Conservation (phyloP, 2,329 filamentous ascomycete genomes). For the Drechslerella dactyloides region DNA sequence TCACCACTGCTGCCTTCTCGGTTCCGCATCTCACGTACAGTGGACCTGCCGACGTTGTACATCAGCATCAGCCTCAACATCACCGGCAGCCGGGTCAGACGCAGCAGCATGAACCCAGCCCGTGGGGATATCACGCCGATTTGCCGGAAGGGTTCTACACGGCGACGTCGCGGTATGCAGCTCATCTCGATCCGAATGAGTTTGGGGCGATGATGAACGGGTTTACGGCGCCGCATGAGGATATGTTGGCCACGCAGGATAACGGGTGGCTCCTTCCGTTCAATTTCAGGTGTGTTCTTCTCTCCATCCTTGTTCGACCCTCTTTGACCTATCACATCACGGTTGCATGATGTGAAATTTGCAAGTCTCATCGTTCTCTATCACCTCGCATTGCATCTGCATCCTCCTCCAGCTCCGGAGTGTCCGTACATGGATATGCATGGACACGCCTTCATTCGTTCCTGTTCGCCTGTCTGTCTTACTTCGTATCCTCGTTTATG, state of each 20-base stretch:
- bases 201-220: conserved; percentile 46
- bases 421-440: neutral
- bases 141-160: conserved; percentile 38
- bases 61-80: conserved; percentile 16
- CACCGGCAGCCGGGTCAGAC: conserved; percentile 20
- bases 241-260: conserved; percentile 44
- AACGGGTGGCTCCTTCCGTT: conserved; percentile 49
- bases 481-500: neutral
- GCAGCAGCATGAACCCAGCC: conserved; percentile 15
- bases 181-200: conserved; percentile 22
- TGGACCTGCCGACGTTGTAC: conserved; percentile 26
- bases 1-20: conserved; percentile 29
- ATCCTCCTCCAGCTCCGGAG: no score
- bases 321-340: neutral
- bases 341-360: neutral
- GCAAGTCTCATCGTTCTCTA: neutral
- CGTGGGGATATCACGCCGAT: conserved; percentile 43
- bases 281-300: conserved; percentile 44
- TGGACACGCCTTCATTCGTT: neutral
- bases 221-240: conserved; percentile 45
- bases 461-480: no score
- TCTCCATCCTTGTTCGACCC: neutral
- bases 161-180: conserved; percentile 31
- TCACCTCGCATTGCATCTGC: conserved; percentile 1
- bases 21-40: conserved; percentile 45